Evolutionary conservation across 257 asterid species (phyloP).

Genomic region (Gardenia jasminoides): DNA sequence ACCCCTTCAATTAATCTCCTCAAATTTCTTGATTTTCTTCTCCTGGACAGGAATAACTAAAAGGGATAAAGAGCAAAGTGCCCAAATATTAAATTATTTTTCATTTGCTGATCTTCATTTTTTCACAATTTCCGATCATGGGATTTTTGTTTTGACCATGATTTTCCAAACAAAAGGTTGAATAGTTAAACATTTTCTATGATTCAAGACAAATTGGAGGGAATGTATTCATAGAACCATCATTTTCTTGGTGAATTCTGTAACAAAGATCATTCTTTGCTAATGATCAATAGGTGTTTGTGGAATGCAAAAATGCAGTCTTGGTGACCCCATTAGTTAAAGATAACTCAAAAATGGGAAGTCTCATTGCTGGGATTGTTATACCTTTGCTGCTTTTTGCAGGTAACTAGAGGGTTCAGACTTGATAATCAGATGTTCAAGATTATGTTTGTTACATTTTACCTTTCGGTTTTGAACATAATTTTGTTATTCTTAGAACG

Average conservation of each 20-base stretch:
- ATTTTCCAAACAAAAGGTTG: background rate
- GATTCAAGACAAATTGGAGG: background rate
- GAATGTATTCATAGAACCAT: background rate
- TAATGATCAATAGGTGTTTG: background rate
- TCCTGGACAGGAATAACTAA: too few relatives aligned
- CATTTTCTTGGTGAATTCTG: background rate
- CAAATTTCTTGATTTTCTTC: too few relatives aligned
- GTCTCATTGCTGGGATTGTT: constrained; percentile 10
- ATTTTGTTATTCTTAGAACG: background rate
- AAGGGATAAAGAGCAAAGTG: too few relatives aligned
- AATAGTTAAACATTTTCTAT: background rate
- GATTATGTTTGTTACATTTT: background rate
- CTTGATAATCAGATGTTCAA: background rate
- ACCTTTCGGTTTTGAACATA: background rate
- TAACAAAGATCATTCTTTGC: background rate
- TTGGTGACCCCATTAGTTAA: background rate
- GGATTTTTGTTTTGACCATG: background rate
- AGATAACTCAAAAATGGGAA: constrained; percentile 15
- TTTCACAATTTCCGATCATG: background rate
- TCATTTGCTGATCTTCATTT: background rate
- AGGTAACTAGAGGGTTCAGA: constrained; percentile 8
- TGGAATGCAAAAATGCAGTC: background rate
- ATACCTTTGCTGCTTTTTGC: constrained; percentile 23
- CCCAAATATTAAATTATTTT: background rate
- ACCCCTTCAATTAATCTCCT: too few relatives aligned